phyloP scores from a whole-genome alignment of 2,329 filamentous ascomycete genomes.

The Aspergillus aculeatinus region DNA sequence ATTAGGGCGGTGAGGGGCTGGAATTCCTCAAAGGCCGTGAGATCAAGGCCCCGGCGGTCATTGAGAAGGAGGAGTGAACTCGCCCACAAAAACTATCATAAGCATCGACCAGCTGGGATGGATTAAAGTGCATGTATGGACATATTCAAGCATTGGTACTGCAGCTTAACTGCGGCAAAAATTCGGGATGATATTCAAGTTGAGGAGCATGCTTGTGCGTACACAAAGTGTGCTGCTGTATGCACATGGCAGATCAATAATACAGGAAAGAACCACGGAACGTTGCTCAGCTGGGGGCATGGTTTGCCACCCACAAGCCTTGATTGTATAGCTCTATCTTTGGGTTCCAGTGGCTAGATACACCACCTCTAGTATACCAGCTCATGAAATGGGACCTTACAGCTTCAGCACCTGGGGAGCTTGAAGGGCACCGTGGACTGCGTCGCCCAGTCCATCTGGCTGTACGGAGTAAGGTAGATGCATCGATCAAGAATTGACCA shows the following conservation, averaged over 20 bases:
- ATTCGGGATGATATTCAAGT: neutral
- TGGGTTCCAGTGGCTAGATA: neutral
- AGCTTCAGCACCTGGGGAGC: no score
- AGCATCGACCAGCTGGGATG: conserved; percentile 2
- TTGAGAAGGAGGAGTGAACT: conserved; percentile 57
- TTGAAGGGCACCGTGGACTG: no score
- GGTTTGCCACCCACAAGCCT: neutral
- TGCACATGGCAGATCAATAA: neutral
- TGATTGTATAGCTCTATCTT: neutral
- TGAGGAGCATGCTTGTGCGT: neutral
- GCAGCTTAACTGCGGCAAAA: neutral
- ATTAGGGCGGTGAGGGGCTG: conserved; percentile 61
- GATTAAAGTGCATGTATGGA: conserved; percentile 1
- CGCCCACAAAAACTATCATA: neutral
- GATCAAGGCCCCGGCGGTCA: conserved; percentile 63
- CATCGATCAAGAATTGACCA: conserved; percentile 5
- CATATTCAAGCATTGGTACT: neutral
- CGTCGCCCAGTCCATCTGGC: no score
- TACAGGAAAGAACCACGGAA: neutral
- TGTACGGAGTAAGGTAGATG: neutral
- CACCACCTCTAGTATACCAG: neutral
- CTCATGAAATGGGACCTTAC: no score
- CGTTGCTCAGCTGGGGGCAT: neutral
- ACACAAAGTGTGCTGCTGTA: neutral
- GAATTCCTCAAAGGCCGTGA: conserved; percentile 60